These are phyloP conservation scores for Corylus avellana DNA, from an alignment of 306 rosid species.

Conservation along the genomic window DNA sequence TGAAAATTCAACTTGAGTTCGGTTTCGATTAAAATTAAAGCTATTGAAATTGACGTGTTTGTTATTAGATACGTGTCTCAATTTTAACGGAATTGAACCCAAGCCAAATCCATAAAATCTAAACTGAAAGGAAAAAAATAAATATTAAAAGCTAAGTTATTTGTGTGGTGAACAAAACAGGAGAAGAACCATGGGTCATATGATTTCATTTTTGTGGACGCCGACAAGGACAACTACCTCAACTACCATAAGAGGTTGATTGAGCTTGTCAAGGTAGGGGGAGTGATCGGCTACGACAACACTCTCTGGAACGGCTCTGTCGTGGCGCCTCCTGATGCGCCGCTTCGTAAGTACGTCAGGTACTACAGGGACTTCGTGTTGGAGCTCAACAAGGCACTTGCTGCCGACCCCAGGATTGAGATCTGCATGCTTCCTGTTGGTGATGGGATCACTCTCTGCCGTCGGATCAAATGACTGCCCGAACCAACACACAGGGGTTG, in stretches of 20 bases:
- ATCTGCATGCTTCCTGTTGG: slow-evolving; percentile 93
- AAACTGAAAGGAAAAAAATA: too few species aligned
- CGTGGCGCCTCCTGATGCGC: slow-evolving; percentile 90
- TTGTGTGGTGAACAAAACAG: slow-evolving; percentile 29
- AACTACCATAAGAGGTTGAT: slow-evolving; percentile 88
- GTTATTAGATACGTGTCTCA: too few species aligned
- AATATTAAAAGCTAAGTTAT: too few species aligned
- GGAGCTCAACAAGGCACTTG: slow-evolving; percentile 84
- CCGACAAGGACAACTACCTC: slow-evolving; percentile 87
- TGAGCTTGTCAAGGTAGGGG: slow-evolving; percentile 79
- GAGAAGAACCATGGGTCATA: slow-evolving; percentile 67
- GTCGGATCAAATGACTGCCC: slow-evolving; percentile 52
- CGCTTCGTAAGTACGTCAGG: slow-evolving; percentile 83
- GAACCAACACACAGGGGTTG: not conserved
- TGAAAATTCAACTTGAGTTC: too few species aligned
- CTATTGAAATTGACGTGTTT: too few species aligned
- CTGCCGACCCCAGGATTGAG: slow-evolving; percentile 86
- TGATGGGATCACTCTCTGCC: slow-evolving; percentile 91
- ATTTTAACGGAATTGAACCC: too few species aligned
- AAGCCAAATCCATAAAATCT: too few species aligned
- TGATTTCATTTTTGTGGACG: slow-evolving; percentile 87
- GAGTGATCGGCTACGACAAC: slow-evolving; percentile 90
- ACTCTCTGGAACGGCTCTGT: slow-evolving; percentile 94
- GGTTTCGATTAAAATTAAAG: too few species aligned
- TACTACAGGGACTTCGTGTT: slow-evolving; percentile 86